These are phyloP conservation scores for Ceratobasidium sp. DNA, from an alignment of 1,284 basidiomycete genomes.

Conservation along the genomic window DNA sequence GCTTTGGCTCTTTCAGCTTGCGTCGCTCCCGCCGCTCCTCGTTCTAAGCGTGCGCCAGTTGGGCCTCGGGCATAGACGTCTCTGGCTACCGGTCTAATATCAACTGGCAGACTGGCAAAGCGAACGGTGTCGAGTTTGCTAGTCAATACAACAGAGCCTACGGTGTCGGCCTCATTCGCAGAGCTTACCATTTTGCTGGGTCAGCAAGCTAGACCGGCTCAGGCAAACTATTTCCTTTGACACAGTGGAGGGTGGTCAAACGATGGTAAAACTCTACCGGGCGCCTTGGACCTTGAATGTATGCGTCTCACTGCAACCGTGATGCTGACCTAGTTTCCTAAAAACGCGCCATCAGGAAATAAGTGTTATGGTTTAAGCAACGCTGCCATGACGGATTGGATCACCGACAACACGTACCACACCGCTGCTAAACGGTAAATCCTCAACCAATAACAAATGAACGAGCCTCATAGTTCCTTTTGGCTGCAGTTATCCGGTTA, in stretches of 20 bases:
- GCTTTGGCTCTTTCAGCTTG: neutral
- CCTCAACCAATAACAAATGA: conserved; percentile 11
- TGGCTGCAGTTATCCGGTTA: conserved; percentile 48
- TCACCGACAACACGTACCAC: conserved; percentile 68
- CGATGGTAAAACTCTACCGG: conserved; percentile 71
- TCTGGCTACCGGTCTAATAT: conserved; percentile 65
- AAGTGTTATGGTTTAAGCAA: conserved; percentile 51
- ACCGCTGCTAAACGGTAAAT: conserved; percentile 59
- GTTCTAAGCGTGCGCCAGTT: neutral
- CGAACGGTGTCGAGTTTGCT: conserved; percentile 67
- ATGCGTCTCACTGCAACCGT: neutral
- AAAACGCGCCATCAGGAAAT: neutral
- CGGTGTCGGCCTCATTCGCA: conserved; percentile 66
- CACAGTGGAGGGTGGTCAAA: conserved; percentile 70
- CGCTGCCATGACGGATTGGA: conserved; percentile 68
- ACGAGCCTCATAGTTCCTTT: neutral
- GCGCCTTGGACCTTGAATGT: conserved; percentile 68
- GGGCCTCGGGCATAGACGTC: conserved; percentile 57
- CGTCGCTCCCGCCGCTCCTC: neutral
- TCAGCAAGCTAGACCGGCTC: conserved; percentile 63
- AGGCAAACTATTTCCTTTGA: conserved; percentile 68
- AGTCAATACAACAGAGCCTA: conserved; percentile 67
- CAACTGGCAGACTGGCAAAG: conserved; percentile 65
- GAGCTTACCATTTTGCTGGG: conserved; percentile 70
- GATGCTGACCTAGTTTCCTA: too few relatives aligned